Percentiles rank a stretch among this genome's conserved stretches.
phyloP scores from a whole-genome alignment of 441 rosid species.

The Populus hybrid region DNA sequence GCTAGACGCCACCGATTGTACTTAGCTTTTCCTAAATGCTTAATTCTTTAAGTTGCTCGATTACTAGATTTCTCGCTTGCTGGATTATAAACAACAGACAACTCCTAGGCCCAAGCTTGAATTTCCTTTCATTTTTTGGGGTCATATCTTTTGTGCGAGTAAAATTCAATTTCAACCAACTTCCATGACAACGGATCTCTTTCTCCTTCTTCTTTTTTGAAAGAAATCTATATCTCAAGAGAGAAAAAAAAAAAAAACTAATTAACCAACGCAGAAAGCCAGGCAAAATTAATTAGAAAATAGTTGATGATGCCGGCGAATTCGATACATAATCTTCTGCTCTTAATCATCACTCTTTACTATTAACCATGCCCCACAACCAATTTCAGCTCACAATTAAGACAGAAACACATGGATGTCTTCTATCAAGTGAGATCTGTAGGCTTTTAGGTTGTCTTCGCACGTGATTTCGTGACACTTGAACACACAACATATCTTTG shows the following conservation, averaged over 20 bases:
- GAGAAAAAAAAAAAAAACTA: fast-evolving
- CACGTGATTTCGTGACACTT: constrained; percentile 27
- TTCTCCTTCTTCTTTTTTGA: too few species aligned
- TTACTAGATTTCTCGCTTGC: neutral
- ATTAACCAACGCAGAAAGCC: neutral
- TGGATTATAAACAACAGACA: neutral
- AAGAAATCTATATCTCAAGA: too few species aligned
- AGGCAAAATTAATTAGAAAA: neutral
- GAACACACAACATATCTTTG: constrained; percentile 16
- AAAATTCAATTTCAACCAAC: neutral
- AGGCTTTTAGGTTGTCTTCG: constrained; percentile 17
- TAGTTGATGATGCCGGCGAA: neutral
- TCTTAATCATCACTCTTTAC: neutral
- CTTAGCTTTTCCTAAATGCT: neutral
- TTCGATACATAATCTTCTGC: too few species aligned
- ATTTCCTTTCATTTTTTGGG: neutral
- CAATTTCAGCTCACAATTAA: too few species aligned
- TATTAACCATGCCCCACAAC: neutral
- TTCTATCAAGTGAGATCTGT: constrained; percentile 20
- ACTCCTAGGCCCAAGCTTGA: neutral
- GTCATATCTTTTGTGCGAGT: neutral
- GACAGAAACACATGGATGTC: neutral
- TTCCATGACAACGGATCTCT: neutral
- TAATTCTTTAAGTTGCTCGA: neutral
- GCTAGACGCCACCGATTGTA: neutral